phyloP scores from a whole-genome alignment of 176 grass and related monocot species.

The Juncus effusus region DNA sequence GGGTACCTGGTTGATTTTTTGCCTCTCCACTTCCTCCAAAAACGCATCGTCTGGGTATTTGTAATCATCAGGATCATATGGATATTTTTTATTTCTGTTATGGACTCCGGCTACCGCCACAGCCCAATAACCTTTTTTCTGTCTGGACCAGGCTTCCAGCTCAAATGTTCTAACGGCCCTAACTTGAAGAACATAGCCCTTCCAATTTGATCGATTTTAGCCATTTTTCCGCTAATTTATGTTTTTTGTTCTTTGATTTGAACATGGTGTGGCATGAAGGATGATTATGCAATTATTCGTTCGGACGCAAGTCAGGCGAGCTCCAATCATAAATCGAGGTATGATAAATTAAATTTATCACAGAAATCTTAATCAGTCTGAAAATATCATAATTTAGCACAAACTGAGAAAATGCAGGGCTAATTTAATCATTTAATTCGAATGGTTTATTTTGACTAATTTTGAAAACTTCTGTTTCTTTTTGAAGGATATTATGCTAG shows the following conservation, averaged over 20 bases:
- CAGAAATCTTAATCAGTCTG: not conserved
- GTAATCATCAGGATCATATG: too few species aligned
- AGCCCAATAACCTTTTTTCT: too few species aligned
- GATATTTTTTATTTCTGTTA: too few species aligned
- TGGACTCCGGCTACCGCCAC: too few species aligned
- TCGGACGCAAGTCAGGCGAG: slow-evolving; percentile 59
- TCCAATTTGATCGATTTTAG: not conserved
- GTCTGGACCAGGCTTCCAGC: too few species aligned
- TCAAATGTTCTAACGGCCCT: too few species aligned
- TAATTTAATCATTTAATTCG: not conserved
- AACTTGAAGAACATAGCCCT: not conserved
- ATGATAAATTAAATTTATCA: not conserved
- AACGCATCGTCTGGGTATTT: too few species aligned
- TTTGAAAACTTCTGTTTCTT: slow-evolving; percentile 4
- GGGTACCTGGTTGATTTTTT: too few species aligned
- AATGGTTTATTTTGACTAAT: not conserved
- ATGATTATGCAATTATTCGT: slow-evolving; percentile 93
- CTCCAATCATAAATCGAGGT: slow-evolving; percentile 68
- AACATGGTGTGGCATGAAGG: slow-evolving; percentile 96
- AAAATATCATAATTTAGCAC: not conserved
- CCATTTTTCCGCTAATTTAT: slow-evolving; percentile 5
- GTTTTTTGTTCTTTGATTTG: slow-evolving; percentile 13
- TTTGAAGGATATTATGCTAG: slow-evolving; percentile 79
- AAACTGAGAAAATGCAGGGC: too few species aligned
- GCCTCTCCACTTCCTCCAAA: too few species aligned